Base-by-base conservation (phyloP, 164 flowering plant genomes). In the Piper longum region DNA sequence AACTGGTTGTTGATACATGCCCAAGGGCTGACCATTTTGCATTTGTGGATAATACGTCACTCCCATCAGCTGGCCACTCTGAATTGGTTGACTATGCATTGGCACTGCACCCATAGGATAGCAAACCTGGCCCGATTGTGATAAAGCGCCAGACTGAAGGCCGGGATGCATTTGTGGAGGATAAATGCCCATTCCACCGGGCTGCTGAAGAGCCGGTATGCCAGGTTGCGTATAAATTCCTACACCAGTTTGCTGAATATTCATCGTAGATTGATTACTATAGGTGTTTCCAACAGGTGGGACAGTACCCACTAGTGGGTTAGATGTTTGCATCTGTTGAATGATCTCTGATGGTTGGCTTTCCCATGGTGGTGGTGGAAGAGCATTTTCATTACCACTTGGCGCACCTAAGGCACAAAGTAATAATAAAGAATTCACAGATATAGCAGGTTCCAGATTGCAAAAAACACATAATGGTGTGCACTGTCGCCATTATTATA, bases 311-410 rank as follows among this genome's bases (percentile, higher is more conserved):
- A 7, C 41, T 26, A 57, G 41, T 36, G 18, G 41, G 2, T 16
- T 4, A 14, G 41, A 41, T 26, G 60, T 16, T 41, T 57, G 60
- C 26, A 57, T 7, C 60, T 57, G 60, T 18, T 57, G 60, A 41
- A 7, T 57, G 40, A 8, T 57, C 3, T 54, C 57, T 56, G 71
- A 48, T 48, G 52, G 77, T 69, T 78, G 89, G 52, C 61, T 81
- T 73, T 93, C 99, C 99, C 99, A 90, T 2, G 99, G 99, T 18
- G 99, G 97, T 9, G 90, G 91, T 7, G 99, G 99, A 18, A 93
- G 69, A 56, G 92, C 56, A 4, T 77, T 79, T 64, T 76, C 67
- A 61, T 71, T 75, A 69, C 82, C 64, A 69, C 83, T 88, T 81
- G 52, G 52, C 1, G 77, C 65, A 65, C 65, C 67, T 66, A 67